Percentiles rank a stretch among this genome's conserved stretches.
Evolutionary conservation across 2,329 filamentous ascomycete genomes (phyloP).

Genomic region (Cladosporium austrohemisphaericum): DNA sequence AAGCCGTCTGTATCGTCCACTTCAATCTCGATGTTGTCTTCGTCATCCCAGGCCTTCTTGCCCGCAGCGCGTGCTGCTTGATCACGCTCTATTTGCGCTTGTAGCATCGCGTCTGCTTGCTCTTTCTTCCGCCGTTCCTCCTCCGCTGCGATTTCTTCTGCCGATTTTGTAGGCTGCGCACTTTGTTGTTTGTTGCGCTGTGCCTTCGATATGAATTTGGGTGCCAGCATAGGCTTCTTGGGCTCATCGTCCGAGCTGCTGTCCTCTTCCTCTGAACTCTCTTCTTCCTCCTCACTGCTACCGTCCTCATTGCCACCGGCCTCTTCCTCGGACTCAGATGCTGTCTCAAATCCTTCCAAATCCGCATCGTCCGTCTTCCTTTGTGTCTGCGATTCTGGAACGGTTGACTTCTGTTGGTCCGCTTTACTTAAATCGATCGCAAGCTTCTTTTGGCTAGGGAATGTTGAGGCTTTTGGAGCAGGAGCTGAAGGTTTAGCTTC

Average conservation of each 20-base stretch:
- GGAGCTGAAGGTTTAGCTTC: constrained; percentile 23
- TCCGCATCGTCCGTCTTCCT: constrained; percentile 32
- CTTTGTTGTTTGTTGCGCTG: constrained; percentile 47
- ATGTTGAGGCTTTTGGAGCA: constrained; percentile 44
- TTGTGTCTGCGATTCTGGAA: constrained; percentile 27
- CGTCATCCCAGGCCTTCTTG: constrained; percentile 84
- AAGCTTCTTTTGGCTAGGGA: constrained; percentile 42
- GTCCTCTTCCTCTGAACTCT: constrained; percentile 55
- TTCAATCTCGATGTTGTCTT: constrained; percentile 62
- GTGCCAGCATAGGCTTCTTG: constrained; percentile 56
- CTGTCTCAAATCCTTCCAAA: constrained; percentile 58
- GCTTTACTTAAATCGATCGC: constrained; percentile 42
- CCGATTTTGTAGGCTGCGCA: constrained; percentile 28
- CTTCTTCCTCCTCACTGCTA: constrained; percentile 31
- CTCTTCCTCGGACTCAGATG: constrained; percentile 41
- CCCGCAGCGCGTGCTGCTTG: constrained; percentile 69
- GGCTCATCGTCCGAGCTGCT: constrained; percentile 57
- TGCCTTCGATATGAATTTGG: constrained; percentile 64
- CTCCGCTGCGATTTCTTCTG: constrained; percentile 45
- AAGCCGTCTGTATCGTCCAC: constrained; percentile 86
- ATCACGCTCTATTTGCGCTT: constrained; percentile 82
- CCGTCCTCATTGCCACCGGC: constrained; percentile 38
- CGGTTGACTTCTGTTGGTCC: constrained; percentile 26
- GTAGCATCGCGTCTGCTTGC: constrained; percentile 73
- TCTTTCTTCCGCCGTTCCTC: constrained; percentile 60